phyloP scores from a whole-genome alignment of 441 rosid species.

The Croton setiger region DNA sequence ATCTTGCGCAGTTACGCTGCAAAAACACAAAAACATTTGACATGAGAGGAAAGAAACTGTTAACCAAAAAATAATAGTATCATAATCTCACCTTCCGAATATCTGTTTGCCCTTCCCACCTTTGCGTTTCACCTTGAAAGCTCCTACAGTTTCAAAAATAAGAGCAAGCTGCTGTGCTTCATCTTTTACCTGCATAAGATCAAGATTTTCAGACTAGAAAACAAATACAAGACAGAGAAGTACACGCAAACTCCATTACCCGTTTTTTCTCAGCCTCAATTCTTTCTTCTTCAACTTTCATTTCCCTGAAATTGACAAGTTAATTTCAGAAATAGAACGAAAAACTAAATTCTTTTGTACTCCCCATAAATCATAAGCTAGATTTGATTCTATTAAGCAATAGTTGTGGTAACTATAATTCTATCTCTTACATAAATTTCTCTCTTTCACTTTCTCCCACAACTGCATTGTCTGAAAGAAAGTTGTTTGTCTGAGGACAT shows the following conservation, averaged over 20 bases:
- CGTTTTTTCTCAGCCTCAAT: constrained; percentile 86
- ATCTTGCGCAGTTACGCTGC: constrained; percentile 93
- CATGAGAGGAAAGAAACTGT: background rate
- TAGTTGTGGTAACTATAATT: background rate
- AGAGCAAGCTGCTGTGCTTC: constrained; percentile 80
- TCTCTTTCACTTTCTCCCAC: too few species aligned
- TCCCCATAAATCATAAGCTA: background rate
- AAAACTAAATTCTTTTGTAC: background rate
- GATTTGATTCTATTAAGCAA: background rate
- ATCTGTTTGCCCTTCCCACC: constrained; percentile 84
- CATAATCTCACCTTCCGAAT: constrained; percentile 66
- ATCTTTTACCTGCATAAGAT: constrained; percentile 70
- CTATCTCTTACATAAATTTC: too few species aligned
- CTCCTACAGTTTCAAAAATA: constrained; percentile 79
- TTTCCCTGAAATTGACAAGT: constrained; percentile 46
- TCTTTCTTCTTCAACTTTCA: constrained; percentile 74
- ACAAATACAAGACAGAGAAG: background rate
- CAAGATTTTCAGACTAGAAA: background rate
- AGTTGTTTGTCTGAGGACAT: background rate
- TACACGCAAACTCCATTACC: constrained; percentile 44
- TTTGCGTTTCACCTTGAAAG: constrained; percentile 90
- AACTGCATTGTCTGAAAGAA: background rate
- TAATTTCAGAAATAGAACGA: background rate
- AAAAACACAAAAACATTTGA: constrained; percentile 23
- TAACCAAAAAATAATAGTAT: background rate